Evolutionary conservation across 2,329 filamentous ascomycete species (phyloP), one percentile per base, ranked within the genome.

Genomic region (Raffaelea albimanens): DNA sequence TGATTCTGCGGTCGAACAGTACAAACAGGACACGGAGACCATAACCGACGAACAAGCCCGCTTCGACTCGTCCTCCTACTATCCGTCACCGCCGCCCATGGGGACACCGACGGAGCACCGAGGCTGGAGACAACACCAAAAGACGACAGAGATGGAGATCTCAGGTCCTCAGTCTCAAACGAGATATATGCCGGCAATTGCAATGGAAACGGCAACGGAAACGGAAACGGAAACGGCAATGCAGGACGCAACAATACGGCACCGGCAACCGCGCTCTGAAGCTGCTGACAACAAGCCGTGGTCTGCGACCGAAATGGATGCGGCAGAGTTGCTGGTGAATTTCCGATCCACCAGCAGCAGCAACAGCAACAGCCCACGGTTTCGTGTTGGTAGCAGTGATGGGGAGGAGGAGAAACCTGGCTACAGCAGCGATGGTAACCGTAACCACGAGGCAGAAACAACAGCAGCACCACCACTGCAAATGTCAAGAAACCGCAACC

Each of bases 301-400:
- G 40, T 36, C 23, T n/a, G 36, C 47, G 14, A 22, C 13, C 2
- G 52, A 53, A 20, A 20, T 47, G 18, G 23, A 43, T 23, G 48
- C 48, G 1, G 52, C 52, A 3, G 45, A 45, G 40, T 29, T 50
- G 44, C 46, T 53, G 18, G 48, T 52, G 21, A 45, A 45, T 18
- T 45, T 52, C 18, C 19, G 50, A 22, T 29, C 25, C 7, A 7
- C 25, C 25, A 29, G 25, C 44, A 16, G 3, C 38, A 45, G 21
- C 33, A 21, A 16, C 38, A 31, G 11, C 9, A 20, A 43, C 13
- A 25, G 23, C n/a, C n/a, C n/a, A n/a, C n/a, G n/a, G n/a, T n/a
- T n/a, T n/a, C n/a, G n/a, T n/a, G n/a, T n/a, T 16, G 29, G 40
- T 20, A 14, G 10, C 16, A 23, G 41, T 3, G 36, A 44, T 2